Base-by-base conservation (phyloP, 768 basidiomycete genomes). In the Leccinum longicurvipes region DNA sequence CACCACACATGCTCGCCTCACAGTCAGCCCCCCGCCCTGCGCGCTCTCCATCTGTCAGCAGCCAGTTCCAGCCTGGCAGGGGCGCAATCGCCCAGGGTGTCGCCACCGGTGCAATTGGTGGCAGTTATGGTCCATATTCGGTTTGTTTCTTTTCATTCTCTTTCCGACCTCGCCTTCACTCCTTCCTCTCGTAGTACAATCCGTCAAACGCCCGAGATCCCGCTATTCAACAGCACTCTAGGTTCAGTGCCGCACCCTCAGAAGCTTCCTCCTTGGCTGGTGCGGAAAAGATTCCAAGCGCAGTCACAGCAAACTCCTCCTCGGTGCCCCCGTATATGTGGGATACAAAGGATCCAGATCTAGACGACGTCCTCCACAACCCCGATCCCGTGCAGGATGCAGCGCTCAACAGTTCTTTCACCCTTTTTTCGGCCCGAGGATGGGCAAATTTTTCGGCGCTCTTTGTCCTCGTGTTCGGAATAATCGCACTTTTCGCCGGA, bases 361-460 rank as follows among this genome's bases (percentile, higher is more conserved):
- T 89, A 17, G 94, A 97, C 75, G 95, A 98, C 69, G 81, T 84
- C 21, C 79, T 98, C 21, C 95, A 98, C 71, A 90, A 92, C 76
- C 92, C 85, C 45, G 90, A 92, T 74, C 82, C 89, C 25, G 76
- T 82, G n/a, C 78, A 86, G 52, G 87, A 86, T 51, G 82, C 81
- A 3, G 77, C 77, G 1, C 73, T 80, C 24, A 82, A 87, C 56
- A 74, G 74, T 50, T 77, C 80, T 7, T 89, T 88, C 56, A 84
- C 85, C 3, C 62, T 89, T 25, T 91, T 93, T 67, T 95, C 93
- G 7, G 72, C 78, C 8, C 80, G 94, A 71, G 96, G 96, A 1
- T 88, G 92, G 83, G 72, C 79, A 28, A 98, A 98, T 67, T 79
- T 81, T n/a, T 76, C 79, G 12, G 87, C 86, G 28, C 80, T 98